Evolutionary conservation across 208 protist genomes (phyloP).

Genomic region (Balamuthia mandrillaris): DNA sequence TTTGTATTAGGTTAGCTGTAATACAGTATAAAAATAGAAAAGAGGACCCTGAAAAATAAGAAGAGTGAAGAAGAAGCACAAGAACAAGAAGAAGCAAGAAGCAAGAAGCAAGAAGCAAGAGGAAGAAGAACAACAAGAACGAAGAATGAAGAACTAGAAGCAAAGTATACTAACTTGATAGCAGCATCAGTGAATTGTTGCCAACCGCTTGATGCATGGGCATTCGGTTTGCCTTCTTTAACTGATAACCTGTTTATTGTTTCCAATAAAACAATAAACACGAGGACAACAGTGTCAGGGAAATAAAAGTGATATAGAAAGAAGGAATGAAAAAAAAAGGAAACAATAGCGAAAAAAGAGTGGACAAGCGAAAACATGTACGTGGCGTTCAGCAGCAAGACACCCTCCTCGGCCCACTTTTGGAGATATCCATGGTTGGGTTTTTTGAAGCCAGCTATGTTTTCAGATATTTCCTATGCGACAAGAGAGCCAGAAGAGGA

Average conservation of each 20-base stretch:
- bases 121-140: background rate
- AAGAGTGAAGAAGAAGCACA: no score
- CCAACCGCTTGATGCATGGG: slow-evolving; percentile 62
- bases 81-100: no score
- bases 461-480: background rate
- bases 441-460: background rate
- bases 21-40: background rate
- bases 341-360: background rate
- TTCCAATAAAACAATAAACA: background rate
- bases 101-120: no score
- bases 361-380: background rate
- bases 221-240: slow-evolving; percentile 29
- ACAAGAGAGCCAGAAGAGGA: background rate
- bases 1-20: background rate
- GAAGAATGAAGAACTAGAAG: background rate
- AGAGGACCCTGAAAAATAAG: background rate
- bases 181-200: slow-evolving; percentile 67
- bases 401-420: slow-evolving; percentile 53
- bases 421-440: slow-evolving; percentile 48
- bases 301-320: background rate
- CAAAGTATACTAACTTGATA: slow-evolving; percentile 5
- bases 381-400: slow-evolving; percentile 4
- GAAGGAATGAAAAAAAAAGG: background rate
- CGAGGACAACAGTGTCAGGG: no score
- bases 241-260: slow-evolving; percentile 54